phyloP scores from a whole-genome alignment of 1,284 basidiomycete species.

The Tilletia walkeri region DNA sequence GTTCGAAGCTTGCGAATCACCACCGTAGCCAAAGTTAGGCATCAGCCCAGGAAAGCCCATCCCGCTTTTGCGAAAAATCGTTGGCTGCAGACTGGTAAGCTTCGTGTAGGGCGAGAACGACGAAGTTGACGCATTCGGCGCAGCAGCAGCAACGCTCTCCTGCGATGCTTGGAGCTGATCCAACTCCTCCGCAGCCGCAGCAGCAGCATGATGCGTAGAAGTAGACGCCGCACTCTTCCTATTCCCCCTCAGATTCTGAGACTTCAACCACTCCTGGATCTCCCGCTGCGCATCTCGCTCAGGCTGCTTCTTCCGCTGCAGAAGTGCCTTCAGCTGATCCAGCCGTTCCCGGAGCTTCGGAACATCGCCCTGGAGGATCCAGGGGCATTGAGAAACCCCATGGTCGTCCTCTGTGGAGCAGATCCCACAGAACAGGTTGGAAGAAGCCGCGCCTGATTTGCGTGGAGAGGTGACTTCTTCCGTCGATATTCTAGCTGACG shows the following conservation, averaged over 20 bases:
- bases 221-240: neutral
- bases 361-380: neutral
- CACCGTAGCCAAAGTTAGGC: neutral
- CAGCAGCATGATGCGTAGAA: neutral
- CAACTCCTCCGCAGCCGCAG: neutral
- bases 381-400: neutral
- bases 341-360: neutral
- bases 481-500: neutral
- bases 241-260: neutral
- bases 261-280: slow-evolving; percentile 8
- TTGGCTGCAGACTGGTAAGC: slow-evolving; percentile 1
- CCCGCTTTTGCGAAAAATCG: neutral
- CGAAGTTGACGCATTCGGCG: too few relatives aligned
- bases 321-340: neutral
- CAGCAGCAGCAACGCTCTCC: too few relatives aligned
- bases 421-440: neutral
- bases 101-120: slow-evolving; percentile 4
- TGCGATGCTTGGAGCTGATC: too few relatives aligned
- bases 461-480: neutral
- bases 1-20: too few relatives aligned
- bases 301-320: slow-evolving; percentile 4
- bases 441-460: neutral
- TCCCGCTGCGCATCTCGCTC: slow-evolving; percentile 3
- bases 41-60: neutral
- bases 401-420: neutral